These are phyloP conservation scores for Oryza glaberrima DNA, from an alignment of 176 grass and related monocot genomes.

Conservation along the genomic window DNA sequence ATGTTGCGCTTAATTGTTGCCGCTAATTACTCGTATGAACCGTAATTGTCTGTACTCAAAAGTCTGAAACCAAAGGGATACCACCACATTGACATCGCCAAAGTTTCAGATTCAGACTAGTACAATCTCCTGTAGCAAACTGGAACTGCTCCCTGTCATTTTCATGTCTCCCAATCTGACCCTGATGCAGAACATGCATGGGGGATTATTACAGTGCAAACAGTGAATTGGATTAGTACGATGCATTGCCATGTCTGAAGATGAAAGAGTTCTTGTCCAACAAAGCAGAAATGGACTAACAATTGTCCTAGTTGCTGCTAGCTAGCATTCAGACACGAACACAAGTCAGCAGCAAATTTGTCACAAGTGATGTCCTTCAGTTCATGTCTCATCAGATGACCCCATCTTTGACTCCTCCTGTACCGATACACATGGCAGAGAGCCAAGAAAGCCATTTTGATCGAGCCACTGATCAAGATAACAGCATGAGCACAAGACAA, in stretches of 20 bases:
- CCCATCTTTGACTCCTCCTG: background rate
- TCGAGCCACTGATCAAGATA: background rate
- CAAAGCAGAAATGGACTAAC: background rate
- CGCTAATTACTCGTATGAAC: background rate
- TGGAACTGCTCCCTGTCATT: background rate
- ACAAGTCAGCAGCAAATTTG: background rate
- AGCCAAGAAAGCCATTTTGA: background rate
- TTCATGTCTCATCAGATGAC: background rate
- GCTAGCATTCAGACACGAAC: background rate
- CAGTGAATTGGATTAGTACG: background rate
- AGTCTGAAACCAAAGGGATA: background rate
- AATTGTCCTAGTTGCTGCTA: no score
- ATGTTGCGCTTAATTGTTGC: background rate
- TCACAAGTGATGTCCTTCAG: background rate
- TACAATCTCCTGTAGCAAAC: background rate
- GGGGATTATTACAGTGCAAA: background rate
- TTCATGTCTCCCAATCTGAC: background rate
- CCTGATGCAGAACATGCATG: background rate
- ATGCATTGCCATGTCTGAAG: background rate
- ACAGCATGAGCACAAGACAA: slow-evolving; percentile 10
- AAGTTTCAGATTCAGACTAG: background rate
- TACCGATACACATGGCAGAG: slow-evolving; percentile 15
- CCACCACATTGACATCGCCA: background rate
- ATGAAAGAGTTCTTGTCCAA: background rate
- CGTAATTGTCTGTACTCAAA: background rate